These are phyloP conservation scores for Lactuca sativa DNA, from an alignment of 129 eudicot genomes.

Conservation along the genomic window DNA sequence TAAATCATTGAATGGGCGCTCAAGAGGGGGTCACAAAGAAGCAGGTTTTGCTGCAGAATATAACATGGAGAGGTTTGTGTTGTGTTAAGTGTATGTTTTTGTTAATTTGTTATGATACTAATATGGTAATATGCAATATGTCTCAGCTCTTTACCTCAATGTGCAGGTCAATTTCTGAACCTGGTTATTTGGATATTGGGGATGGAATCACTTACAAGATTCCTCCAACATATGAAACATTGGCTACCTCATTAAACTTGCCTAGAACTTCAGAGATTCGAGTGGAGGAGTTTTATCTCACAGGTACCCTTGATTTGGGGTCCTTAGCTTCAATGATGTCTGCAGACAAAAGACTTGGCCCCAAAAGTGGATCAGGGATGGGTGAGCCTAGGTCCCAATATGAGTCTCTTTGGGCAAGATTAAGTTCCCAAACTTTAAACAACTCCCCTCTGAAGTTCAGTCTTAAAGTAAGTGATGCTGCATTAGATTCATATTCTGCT, in stretches of 20 bases:
- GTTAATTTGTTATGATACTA: conserved; percentile 3
- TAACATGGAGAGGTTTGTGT: conserved; percentile 57
- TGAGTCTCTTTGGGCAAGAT: conserved; percentile 80
- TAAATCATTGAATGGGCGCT: conserved; percentile 47
- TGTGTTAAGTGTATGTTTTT: conserved; percentile 1
- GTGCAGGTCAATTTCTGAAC: conserved; percentile 65
- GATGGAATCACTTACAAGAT: conserved; percentile 81
- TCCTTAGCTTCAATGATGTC: conserved; percentile 96
- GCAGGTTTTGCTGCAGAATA: conserved; percentile 48
- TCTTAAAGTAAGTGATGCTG: conserved; percentile 73
- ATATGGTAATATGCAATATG: neutral
- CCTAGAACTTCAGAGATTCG: conserved; percentile 73
- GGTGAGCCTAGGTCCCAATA: conserved; percentile 70
- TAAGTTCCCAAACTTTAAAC: conserved; percentile 50
- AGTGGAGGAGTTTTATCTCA: conserved; percentile 76
- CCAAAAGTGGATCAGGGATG: conserved; percentile 59
- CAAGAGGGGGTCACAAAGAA: conserved; percentile 51
- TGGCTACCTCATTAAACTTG: conserved; percentile 62
- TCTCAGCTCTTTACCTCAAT: conserved; percentile 15
- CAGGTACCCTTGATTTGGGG: conserved; percentile 92
- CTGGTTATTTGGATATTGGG: conserved; percentile 81
- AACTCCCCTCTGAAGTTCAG: conserved; percentile 55
- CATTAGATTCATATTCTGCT: conserved; percentile 56
- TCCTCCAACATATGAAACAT: conserved; percentile 78
- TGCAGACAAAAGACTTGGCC: conserved; percentile 55